These are phyloP conservation scores for Alternaria arborescens DNA, from an alignment of 2,329 filamentous ascomycete genomes.

Conservation along the genomic window DNA sequence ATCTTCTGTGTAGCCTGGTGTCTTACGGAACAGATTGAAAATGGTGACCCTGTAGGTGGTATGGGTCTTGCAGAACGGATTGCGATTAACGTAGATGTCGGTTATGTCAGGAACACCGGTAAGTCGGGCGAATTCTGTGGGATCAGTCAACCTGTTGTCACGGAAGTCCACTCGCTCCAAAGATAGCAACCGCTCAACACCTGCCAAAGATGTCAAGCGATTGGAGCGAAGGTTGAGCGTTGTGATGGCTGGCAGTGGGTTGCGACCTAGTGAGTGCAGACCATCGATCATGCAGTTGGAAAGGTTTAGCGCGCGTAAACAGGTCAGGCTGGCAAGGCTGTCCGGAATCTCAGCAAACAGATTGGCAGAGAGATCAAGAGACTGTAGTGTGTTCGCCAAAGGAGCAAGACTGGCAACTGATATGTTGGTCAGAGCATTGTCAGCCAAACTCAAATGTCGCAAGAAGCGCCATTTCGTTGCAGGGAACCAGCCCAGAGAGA, in stretches of 20 bases:
- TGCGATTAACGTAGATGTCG: conserved; percentile 91
- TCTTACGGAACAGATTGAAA: conserved; percentile 93
- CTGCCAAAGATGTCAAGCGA: conserved; percentile 83
- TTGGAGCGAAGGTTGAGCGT: conserved; percentile 92
- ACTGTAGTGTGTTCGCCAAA: conserved; percentile 86
- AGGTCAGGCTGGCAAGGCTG: conserved; percentile 82
- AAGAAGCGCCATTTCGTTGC: conserved; percentile 94
- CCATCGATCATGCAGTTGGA: conserved; percentile 98
- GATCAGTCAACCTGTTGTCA: conserved; percentile 91
- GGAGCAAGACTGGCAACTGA: conserved; percentile 78
- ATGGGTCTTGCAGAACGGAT: conserved; percentile 90
- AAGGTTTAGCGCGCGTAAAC: conserved; percentile 89
- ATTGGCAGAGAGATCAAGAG: conserved; percentile 90
- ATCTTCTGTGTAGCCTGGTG: conserved; percentile 89
- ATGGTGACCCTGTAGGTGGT: conserved; percentile 85
- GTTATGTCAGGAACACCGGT: conserved; percentile 90
- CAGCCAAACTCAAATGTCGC: conserved; percentile 87
- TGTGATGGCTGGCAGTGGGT: conserved; percentile 89
- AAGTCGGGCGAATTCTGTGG: conserved; percentile 85
- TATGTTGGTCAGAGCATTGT: conserved; percentile 87
- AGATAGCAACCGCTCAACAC: conserved; percentile 86
- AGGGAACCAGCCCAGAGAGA: conserved; percentile 76
- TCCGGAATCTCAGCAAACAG: conserved; percentile 95
- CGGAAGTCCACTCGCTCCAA: conserved; percentile 89
- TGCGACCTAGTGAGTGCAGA: conserved; percentile 83